Evolutionary conservation across 2,329 filamentous ascomycete genomes (phyloP).

Genomic region (Trematosphaeria pertusa): DNA sequence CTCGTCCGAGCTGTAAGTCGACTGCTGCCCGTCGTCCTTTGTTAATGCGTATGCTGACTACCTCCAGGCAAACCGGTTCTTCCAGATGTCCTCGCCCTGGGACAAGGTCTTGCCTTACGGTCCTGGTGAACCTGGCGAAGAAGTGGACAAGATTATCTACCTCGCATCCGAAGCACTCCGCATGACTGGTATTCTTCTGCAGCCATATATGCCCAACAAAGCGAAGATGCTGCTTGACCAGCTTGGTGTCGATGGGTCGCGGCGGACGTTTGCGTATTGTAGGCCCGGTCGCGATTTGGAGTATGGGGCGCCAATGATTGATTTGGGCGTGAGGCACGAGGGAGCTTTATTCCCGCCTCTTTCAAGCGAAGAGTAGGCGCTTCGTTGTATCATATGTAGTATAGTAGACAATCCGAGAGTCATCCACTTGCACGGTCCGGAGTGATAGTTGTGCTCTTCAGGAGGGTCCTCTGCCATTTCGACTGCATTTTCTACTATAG

Average conservation of each 20-base stretch:
- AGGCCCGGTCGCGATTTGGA: constrained; percentile 67
- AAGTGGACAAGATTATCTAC: constrained; percentile 64
- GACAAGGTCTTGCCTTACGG: constrained; percentile 51
- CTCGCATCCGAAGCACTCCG: constrained; percentile 77
- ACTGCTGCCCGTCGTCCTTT: background rate
- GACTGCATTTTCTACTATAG: too few species aligned
- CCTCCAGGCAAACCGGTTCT: constrained; percentile 68
- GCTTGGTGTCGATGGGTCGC: constrained; percentile 71
- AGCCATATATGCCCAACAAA: constrained; percentile 89
- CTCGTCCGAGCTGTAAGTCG: constrained; percentile 37
- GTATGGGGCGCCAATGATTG: constrained; percentile 66
- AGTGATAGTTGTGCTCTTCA: too few species aligned
- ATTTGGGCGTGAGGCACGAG: constrained; percentile 51
- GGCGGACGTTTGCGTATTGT: constrained; percentile 70
- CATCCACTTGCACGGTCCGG: too few species aligned
- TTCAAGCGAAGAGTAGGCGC: constrained; percentile 28
- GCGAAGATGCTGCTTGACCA: constrained; percentile 75
- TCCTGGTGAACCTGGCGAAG: constrained; percentile 37
- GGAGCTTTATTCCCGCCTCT: constrained; percentile 60
- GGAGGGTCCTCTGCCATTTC: too few species aligned
- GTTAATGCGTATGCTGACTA: constrained; percentile 6
- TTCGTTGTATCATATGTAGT: background rate
- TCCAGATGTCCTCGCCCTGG: constrained; percentile 76
- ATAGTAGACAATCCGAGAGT: background rate
- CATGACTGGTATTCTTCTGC: constrained; percentile 81